Evolutionary conservation across 345 rosid genomes (phyloP), one percentile per base, ranked within the genome.

Genomic region (Triadica sebifera): DNA sequence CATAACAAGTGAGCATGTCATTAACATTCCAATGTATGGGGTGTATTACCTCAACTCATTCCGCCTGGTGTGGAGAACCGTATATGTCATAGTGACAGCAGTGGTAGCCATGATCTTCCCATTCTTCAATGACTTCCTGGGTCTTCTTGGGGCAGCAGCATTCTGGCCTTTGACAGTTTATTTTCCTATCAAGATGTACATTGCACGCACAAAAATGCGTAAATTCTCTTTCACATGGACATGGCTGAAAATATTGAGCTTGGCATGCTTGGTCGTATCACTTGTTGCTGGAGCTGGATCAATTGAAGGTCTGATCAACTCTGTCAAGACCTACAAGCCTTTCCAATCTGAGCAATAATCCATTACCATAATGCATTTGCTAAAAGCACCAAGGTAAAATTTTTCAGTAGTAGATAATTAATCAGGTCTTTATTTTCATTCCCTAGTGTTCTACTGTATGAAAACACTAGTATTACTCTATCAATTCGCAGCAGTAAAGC

Each of bases 121-220:
- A 0, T 92, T 94, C 89, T 94, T 94, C 94, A 94, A 91, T 37
- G 88, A 87, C 53, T 86, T 92, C 73, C 63, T 92, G 58, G 98
- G 97, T 16, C 87, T 94, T 22, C 76, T 94, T 0, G 98, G 98
- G 15, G 94, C 97, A 1, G 81, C 81, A 2, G 80, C 87, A 1
- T 94, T 94, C 74, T 94, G 97, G 93, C 97, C 98, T 3, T 75
- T 94, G 49, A 87, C 98, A 0, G 97, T 94, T 12, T 90, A 89
- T 75, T 92, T 94, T 43, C 98, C 98, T 0, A 78, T 91, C 37
- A 90, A 91, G 80, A 92, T 94, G 95, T 85, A 91, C 87, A 91
- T 94, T 4, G 87, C 87, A 0, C 81, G 89, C 53, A 11, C 85
- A 5, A 87, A 84, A 64, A 69, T 89, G 20, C 76, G 57, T 46